Percentiles rank a stretch among this genome's conserved stretches.
phyloP scores from a whole-genome alignment of 108 stramenopile genomes.

The Fragilaria radians region DNA sequence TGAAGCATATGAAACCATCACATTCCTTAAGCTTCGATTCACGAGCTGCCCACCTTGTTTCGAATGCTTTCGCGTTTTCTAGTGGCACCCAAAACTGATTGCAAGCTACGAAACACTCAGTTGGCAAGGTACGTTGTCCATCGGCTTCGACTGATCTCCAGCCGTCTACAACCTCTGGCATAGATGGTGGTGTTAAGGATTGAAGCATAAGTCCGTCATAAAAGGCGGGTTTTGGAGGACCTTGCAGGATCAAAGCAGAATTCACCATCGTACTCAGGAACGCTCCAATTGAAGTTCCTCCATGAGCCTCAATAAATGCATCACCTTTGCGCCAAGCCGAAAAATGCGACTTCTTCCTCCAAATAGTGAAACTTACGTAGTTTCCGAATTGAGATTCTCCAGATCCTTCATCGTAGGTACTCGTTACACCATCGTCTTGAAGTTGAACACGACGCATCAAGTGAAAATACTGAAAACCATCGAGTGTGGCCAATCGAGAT shows the following conservation, averaged over 20 bases:
- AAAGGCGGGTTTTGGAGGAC: slow-evolving; percentile 74
- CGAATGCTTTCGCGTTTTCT: slow-evolving; percentile 61
- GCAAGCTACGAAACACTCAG: slow-evolving; percentile 77
- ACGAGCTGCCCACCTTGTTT: slow-evolving; percentile 66
- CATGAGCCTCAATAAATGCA: slow-evolving; percentile 91
- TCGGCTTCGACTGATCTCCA: slow-evolving; percentile 82
- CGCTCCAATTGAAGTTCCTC: slow-evolving; percentile 76
- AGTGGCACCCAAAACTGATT: slow-evolving; percentile 76
- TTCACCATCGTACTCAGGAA: slow-evolving; percentile 77
- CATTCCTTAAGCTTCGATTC: slow-evolving; percentile 56
- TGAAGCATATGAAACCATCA: slow-evolving; percentile 75
- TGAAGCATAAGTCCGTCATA: slow-evolving; percentile 73
- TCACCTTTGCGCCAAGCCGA: slow-evolving; percentile 77
- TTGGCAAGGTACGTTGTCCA: slow-evolving; percentile 42
- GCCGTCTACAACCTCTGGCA: slow-evolving; percentile 74
- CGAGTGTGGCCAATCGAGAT: slow-evolving; percentile 54
- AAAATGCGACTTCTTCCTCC: slow-evolving; percentile 82
- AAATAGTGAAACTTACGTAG: slow-evolving; percentile 80
- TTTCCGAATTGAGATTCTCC: slow-evolving; percentile 39
- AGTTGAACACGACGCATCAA: slow-evolving; percentile 67
- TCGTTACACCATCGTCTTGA: slow-evolving; percentile 28
- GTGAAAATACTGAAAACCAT: slow-evolving; percentile 86
- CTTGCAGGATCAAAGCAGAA: slow-evolving; percentile 57
- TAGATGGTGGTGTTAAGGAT: slow-evolving; percentile 23
- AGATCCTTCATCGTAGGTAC: slow-evolving; percentile 21